Base-by-base conservation (phyloP, 148 eudicot genomes). In the Vaccinium vitisidaea region DNA sequence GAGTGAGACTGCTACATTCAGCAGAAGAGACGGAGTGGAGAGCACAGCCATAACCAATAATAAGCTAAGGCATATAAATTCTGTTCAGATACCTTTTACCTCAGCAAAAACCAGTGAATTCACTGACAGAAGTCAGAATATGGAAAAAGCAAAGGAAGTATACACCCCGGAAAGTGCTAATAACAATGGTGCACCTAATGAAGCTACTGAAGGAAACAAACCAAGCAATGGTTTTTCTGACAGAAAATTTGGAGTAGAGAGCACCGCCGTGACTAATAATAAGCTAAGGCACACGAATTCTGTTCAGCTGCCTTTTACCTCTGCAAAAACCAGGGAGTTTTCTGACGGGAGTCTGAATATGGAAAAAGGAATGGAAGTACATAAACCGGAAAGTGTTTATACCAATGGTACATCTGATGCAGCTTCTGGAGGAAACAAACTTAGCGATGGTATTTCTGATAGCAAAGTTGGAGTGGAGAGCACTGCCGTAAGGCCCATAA, bases 221-320 rank as follows among this genome's bases (percentile, higher is more conserved):
- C 81, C 87, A 78, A 88, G 80, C 87, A 85, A 79, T 80, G 88
- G 61, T 58, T 79, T 84, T 84, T 70, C 84, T 59, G 92, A 91
- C 50, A 69, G 88, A 48, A 91, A 70, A 86, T 89, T 85, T 56
- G 94, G 88, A 84, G 73, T 87, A 19, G 90, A 89, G n/a, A 88
- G 88, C 21, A 73, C 82, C 39, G 21, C 63, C 43, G 74, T 70
- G 15, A 61, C 88, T 13, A 85, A 86, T 87, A 88, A 88, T 82
- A 92, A 90, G 86, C 82, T 94, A 78, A 96, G 92, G 87, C 95
- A 94, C 74, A 86, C 88, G 80, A 94, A 91, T 85, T 96, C 98
- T 9, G 92, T 90, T 77, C 88, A 89, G 80, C 79, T 91, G 74
- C 79, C 94, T 73, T 74, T 80, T 9, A 88, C 83, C 63, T 84